A percentile compares a stretch with the other conserved stretches of the same genome.
Conservation (phyloP, 441 rosid species). For the Croton setiger region DNA sequence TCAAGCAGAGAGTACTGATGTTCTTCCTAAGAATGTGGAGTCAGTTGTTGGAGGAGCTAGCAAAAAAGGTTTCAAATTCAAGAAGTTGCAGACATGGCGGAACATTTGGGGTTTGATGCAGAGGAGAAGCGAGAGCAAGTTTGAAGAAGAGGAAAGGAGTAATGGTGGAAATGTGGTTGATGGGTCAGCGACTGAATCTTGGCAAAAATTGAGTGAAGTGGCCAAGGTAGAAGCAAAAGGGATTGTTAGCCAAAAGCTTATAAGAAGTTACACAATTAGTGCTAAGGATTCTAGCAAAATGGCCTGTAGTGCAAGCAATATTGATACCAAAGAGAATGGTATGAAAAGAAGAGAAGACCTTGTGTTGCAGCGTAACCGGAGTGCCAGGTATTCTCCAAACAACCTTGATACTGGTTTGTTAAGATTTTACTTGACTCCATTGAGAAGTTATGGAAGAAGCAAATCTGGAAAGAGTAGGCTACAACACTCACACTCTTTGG, state of each 20-base stretch:
- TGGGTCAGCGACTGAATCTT: slow-evolving; percentile 65
- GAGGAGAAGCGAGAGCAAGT: slow-evolving; percentile 62
- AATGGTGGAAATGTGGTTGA: slow-evolving; percentile 53
- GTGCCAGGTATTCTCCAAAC: slow-evolving; percentile 75
- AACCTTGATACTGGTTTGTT: slow-evolving; percentile 70
- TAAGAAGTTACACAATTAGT: slow-evolving; percentile 87
- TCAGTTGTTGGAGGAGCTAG: slow-evolving; percentile 44
- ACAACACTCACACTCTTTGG: slow-evolving; percentile 30
- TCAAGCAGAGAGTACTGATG: slow-evolving; percentile 36
- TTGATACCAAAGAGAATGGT: slow-evolving; percentile 31
- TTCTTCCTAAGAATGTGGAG: slow-evolving; percentile 50
- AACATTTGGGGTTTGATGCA: slow-evolving; percentile 79
- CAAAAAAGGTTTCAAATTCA: slow-evolving; percentile 35
- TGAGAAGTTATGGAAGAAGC: slow-evolving; percentile 64
- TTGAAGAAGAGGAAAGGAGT: slow-evolving; percentile 65
- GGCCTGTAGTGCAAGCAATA: slow-evolving; percentile 31
- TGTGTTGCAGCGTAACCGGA: slow-evolving; percentile 64
- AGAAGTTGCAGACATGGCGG: slow-evolving; percentile 79
- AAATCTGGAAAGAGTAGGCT: slow-evolving; percentile 62
- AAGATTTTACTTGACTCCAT: slow-evolving; percentile 75
- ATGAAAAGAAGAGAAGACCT: slow-evolving; percentile 51
- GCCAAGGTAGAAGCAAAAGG: slow-evolving; percentile 44
- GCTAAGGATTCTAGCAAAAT: slow-evolving; percentile 62
- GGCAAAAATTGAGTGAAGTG: slow-evolving; percentile 62
- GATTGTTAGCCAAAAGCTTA: slow-evolving; percentile 57